Conservation (phyloP, 2,329 filamentous ascomycete species). For the Trichoderma polysporum region DNA sequence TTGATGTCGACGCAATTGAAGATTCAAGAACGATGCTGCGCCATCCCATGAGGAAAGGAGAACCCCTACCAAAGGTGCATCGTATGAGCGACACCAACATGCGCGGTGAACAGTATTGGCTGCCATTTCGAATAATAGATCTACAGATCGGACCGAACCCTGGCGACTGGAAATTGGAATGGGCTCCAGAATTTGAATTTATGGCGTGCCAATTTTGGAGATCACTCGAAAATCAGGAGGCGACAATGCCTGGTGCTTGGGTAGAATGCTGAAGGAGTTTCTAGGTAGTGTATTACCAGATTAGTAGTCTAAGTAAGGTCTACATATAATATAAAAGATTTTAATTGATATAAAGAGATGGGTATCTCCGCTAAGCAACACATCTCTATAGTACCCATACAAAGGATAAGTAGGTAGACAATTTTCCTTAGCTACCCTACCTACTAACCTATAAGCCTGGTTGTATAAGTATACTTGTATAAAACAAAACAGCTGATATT, state of each 20-base stretch:
- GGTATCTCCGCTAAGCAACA: too few species aligned
- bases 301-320: too few species aligned
- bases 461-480: too few species aligned
- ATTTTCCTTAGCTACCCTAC: too few species aligned
- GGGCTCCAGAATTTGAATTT: slow-evolving; percentile 30
- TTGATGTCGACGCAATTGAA: slow-evolving; percentile 26
- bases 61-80: background rate
- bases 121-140: slow-evolving; percentile 27
- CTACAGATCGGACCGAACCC: slow-evolving; percentile 22
- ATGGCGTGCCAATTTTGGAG: slow-evolving; percentile 32
- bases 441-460: too few species aligned
- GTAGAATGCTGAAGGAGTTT: slow-evolving; percentile 21
- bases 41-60: slow-evolving; percentile 2
- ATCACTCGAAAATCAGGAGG: slow-evolving; percentile 20
- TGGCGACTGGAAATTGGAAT: slow-evolving; percentile 28
- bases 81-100: background rate
- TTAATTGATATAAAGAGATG: too few species aligned
- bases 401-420: too few species aligned
- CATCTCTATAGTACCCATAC: too few species aligned
- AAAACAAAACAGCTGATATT: too few species aligned
- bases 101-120: slow-evolving; percentile 22
- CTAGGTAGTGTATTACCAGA: background rate
- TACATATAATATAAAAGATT: background rate
- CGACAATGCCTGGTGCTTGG: slow-evolving; percentile 31
- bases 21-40: slow-evolving; percentile 15